These are phyloP conservation scores for Intubia oerlemansii DNA, from an alignment of 2,329 filamentous ascomycete species.

Conservation along the genomic window DNA sequence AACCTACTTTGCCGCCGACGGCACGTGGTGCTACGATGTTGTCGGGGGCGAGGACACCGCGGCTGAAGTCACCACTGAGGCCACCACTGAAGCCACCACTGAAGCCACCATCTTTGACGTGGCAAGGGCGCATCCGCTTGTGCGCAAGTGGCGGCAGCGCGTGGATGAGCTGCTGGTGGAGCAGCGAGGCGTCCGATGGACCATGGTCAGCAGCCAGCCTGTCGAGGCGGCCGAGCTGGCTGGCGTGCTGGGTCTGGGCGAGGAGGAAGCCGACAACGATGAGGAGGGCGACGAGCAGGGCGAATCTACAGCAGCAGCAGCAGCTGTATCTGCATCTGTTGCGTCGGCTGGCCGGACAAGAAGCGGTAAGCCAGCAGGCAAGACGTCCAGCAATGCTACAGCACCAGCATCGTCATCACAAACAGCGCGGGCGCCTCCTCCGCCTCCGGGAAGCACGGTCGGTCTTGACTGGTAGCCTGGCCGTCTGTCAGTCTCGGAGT, in stretches of 20 bases:
- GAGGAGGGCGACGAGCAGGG: no score
- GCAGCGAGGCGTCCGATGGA: slow-evolving; percentile 8
- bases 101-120: slow-evolving; percentile 40
- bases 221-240: slow-evolving; percentile 4
- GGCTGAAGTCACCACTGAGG: no score
- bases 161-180: slow-evolving; percentile 19
- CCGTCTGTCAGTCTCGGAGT: no score
- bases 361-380: no score
- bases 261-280: slow-evolving; percentile 1
- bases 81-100: no score
- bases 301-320: no score
- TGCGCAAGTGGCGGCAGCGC: slow-evolving; percentile 36
- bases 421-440: no score
- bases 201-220: no score
- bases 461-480: no score
- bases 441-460: no score
- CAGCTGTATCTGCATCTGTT: neutral
- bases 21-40: slow-evolving; percentile 47
- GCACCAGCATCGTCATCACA: no score
- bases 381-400: no score
- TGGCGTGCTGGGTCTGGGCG: slow-evolving; percentile 5
- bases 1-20: slow-evolving; percentile 48
- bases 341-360: neutral
- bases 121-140: slow-evolving; percentile 43
- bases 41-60: slow-evolving; percentile 12